These are phyloP conservation scores for Sphaerulina populicola DNA, from an alignment of 2,329 filamentous ascomycete genomes.

Conservation along the genomic window DNA sequence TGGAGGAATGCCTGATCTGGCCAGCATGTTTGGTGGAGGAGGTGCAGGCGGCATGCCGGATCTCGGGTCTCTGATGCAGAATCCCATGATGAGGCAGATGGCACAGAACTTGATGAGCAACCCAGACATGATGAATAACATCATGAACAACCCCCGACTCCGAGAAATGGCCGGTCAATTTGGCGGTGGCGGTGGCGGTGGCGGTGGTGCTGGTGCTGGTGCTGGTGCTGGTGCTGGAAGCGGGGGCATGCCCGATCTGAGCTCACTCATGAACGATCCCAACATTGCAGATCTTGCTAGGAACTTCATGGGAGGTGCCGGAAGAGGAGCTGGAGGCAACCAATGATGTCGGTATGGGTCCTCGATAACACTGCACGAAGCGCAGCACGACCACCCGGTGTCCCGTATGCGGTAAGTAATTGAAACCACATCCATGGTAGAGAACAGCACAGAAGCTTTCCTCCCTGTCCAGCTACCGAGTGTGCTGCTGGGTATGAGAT, in stretches of 20 bases:
- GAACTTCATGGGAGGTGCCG: conserved; percentile 56
- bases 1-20: conserved; percentile 43
- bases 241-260: conserved; percentile 76
- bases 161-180: conserved; percentile 81
- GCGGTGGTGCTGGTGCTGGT: conserved; percentile 27
- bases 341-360: not conserved
- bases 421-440: not conserved
- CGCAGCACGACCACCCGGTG: not conserved
- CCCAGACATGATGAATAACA: conserved; percentile 78
- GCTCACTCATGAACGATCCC: conserved; percentile 81
- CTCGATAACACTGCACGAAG: not conserved
- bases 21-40: conserved; percentile 48
- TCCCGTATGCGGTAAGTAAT: not conserved
- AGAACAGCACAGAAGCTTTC: not conserved
- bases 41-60: conserved; percentile 76
- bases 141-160: conserved; percentile 89
- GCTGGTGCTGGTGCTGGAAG: conserved; percentile 27
- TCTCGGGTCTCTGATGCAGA: conserved; percentile 79
- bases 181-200: conserved; percentile 42
- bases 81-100: conserved; percentile 97
- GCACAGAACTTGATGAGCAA: conserved; percentile 97
- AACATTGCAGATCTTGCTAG: conserved; percentile 76
- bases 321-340: conserved; percentile 18
- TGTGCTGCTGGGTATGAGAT: not conserved
- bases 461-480: not conserved